Evolutionary conservation across 495 filamentous ascomycete species (phyloP), one percentile per base, ranked within the genome.

Genomic region (Daldinia concentrica): DNA sequence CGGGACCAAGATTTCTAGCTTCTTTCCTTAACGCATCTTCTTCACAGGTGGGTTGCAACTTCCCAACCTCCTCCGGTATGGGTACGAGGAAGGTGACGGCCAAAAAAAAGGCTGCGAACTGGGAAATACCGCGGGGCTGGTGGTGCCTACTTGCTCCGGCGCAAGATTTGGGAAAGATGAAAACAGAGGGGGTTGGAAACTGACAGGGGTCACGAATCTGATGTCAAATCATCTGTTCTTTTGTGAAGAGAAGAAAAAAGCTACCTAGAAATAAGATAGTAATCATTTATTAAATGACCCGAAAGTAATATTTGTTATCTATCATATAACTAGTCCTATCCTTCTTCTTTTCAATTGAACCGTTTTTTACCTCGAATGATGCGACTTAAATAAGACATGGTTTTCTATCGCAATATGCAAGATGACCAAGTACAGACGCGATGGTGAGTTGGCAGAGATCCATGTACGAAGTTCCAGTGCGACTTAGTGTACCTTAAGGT

Each of bases 101-200:
- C 62, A 64, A 71, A 67, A 69, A 59, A 55, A 55, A 45, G 57
- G 43, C 55, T 36, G 57, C 52, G 39, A 48, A 50, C 64, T 60
- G 52, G 30, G 51, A 74, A 74, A 78, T 76, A 65, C 60, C 74
- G 76, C 76, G 76, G 76, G 76, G 76, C 74, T 78, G 75, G 73
- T 63, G 66, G 50, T 62, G 66, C 57, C 71, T 61, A 63, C 64
- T 57, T 43, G 59, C 43, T 51, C 32, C 37, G 55, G 67, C 41
- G 50, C 36, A 57, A 69, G 50, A 59, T 22, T 34, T 34, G 58
- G 56, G 58, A 66, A 58, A 65, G 55, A 43, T 26, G 50, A 74
- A 74, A 76, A 78, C 61, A 72, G 76, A 75, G 75, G 76, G 73
- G 76, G 68, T 67, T 74, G 76, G 71, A 66, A 24, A 58, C 14